Evolutionary conservation across 495 filamentous ascomycete genomes (phyloP), one percentile per base, ranked within the genome.

Genomic region (Staphylotrichum longicolle): DNA sequence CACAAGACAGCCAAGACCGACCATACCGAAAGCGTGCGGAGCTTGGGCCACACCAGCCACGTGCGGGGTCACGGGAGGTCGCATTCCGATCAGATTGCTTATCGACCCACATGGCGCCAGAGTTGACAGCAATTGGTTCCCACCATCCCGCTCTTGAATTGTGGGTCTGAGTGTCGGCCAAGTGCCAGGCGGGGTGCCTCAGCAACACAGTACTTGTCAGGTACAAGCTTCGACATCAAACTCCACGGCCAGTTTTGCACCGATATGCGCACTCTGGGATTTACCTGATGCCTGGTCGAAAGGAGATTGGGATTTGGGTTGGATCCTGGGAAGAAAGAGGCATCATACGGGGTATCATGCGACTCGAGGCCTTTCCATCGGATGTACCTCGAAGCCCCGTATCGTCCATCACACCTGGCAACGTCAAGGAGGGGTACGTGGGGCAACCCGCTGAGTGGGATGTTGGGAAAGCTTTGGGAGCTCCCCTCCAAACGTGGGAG

Each of bases 401-500:
- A 27, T 44, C 15, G 14, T 6, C n/a, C 12, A 1, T 45, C 32
- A 35, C n/a, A 27, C 42, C 60, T 56, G 34, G 33, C 53, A 52
- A 45, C 41, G 12, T 20, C 48, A 40, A 32, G 44, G 34, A 46
- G 63, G 56, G 59, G 40, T 45, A 44, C 58, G 55, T 55, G 59
- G 55, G 51, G 56, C 50, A 61, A 34, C 52, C 49, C 53, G 53
- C 58, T 44, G 57, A 42, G 63, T 59, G 63, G 63, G 63, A 62
- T 65, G 63, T 62, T 55, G 63, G 58, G 60, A 54, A 57, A 59
- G 63, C 42, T 64, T 63, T 37, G 39, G 45, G 39, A 65, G 63
- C 63, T 62, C 48, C 58, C 47, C 58, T 40, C 54, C 54, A 58
- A 49, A 46, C 14, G 20, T 27, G 46, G 46, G 40, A 51, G 54